These are phyloP conservation scores for Clarireedia homoeocarpa DNA, from an alignment of 2,329 filamentous ascomycete genomes.

Conservation along the genomic window DNA sequence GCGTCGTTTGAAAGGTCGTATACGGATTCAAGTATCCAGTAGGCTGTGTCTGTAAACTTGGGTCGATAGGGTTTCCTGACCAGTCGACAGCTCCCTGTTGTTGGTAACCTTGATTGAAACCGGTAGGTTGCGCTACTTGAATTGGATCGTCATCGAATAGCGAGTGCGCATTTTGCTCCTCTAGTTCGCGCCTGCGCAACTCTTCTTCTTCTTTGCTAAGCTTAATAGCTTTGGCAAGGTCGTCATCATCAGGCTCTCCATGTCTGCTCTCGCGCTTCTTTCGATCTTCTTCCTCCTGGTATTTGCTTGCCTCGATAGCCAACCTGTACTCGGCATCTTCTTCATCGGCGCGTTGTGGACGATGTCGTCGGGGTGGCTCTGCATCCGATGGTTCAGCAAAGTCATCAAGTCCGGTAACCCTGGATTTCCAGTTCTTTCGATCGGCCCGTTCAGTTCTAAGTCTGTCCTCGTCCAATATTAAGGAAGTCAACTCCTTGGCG, in stretches of 20 bases:
- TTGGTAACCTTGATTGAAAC: constrained; percentile 95
- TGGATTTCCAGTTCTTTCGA: constrained; percentile 91
- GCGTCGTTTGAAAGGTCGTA: constrained; percentile 39
- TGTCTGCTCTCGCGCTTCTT: constrained; percentile 59
- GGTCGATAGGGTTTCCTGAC: constrained; percentile 89
- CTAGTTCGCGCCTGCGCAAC: constrained; percentile 74
- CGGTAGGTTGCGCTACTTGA: constrained; percentile 58
- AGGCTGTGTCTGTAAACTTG: constrained; percentile 68
- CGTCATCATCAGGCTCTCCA: constrained; percentile 61
- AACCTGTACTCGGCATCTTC: constrained; percentile 87
- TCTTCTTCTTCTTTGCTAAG: constrained; percentile 94
- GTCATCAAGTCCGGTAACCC: constrained; percentile 89
- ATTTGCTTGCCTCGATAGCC: constrained; percentile 90
- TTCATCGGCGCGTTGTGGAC: constrained; percentile 54
- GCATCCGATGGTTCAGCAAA: constrained; percentile 44
- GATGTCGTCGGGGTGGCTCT: constrained; percentile 35
- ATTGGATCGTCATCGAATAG: constrained; percentile 78
- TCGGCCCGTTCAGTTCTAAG: constrained; percentile 84
- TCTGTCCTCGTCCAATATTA: constrained; percentile 90
- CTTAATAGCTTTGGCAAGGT: constrained; percentile 89
- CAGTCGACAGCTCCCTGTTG: constrained; percentile 95
- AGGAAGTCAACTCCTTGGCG: constrained; percentile 87
- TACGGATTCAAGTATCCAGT: constrained; percentile 64
- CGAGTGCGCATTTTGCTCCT: constrained; percentile 74
- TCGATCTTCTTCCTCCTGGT: constrained; percentile 85